A percentile compares a stretch with the other conserved stretches of the same genome.
phyloP scores from a whole-genome alignment of 768 basidiomycete genomes.

The Russula dissimulans region DNA sequence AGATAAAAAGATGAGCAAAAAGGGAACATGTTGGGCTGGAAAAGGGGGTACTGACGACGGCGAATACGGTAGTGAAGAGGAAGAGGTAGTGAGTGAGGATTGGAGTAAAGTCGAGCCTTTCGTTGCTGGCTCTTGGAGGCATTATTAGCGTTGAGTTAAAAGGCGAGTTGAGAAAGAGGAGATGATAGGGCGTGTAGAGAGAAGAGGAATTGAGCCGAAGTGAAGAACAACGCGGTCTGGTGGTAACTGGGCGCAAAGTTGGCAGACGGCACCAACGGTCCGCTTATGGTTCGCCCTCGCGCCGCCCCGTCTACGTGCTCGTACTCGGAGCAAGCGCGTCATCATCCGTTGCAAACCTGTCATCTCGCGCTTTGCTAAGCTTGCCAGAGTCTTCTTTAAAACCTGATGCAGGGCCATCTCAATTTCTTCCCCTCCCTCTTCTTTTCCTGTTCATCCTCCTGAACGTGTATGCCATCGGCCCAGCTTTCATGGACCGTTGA shows the following conservation, averaged over 20 bases:
- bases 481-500: neutral
- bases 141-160: conserved; percentile 20
- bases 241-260: no score
- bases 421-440: no score
- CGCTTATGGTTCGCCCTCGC: no score
- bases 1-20: conserved; percentile 12
- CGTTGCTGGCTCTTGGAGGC: conserved; percentile 41
- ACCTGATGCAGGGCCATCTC: neutral
- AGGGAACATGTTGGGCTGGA: neutral
- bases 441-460: no score
- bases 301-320: no score
- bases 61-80: conserved; percentile 75
- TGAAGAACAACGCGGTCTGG: no score
- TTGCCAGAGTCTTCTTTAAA: neutral
- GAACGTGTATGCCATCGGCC: neutral
- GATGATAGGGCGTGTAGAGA: neutral
- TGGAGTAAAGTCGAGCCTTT: conserved; percentile 79
- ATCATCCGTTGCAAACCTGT: neutral
- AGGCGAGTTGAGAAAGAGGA: neutral
- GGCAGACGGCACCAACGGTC: no score
- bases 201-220: no score
- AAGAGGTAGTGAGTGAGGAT: conserved; percentile 89
- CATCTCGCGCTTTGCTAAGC: neutral
- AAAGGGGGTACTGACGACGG: conserved; percentile 46
- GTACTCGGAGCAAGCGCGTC: neutral